A percentile compares a stretch with the other conserved stretches of the same genome.
phyloP scores from a whole-genome alignment of 345 rosid genomes.

The Clarkia xantiana region DNA sequence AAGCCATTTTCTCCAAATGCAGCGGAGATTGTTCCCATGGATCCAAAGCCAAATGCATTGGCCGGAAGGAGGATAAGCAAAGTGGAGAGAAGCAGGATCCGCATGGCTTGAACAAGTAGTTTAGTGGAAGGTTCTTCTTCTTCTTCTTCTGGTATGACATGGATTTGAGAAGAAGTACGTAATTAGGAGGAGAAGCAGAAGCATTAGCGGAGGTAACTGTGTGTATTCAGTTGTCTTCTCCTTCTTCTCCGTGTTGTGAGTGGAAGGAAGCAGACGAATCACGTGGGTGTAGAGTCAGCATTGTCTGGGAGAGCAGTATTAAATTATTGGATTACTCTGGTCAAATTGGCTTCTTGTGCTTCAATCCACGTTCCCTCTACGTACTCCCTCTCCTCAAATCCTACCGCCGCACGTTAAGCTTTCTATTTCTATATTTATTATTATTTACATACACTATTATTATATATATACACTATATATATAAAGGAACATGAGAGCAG shows the following conservation, averaged over 20 bases:
- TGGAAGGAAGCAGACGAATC: not conserved
- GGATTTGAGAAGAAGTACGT: too few species aligned
- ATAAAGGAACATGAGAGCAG: too few species aligned
- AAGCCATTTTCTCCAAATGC: constrained; percentile 66
- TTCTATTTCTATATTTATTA: too few species aligned
- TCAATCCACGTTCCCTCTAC: too few species aligned
- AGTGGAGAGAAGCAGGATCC: constrained; percentile 8
- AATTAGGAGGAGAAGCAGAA: too few species aligned
- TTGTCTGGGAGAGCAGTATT: not conserved
- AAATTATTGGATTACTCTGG: not conserved
- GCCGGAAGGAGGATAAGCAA: constrained; percentile 15
- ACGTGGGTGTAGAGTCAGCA: constrained; percentile 10
- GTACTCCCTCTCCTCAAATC: too few species aligned
- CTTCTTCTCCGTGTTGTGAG: too few species aligned
- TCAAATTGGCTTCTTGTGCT: constrained; percentile 1
- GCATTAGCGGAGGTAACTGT: too few species aligned
- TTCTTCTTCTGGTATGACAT: constrained; percentile 6
- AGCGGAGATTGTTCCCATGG: constrained; percentile 71
- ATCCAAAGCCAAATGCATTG: constrained; percentile 55
- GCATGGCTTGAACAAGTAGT: constrained; percentile 8
- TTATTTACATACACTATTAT: too few species aligned
- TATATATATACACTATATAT: too few species aligned
- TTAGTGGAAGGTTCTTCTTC: too few species aligned
- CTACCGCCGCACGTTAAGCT: too few species aligned
- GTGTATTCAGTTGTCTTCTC: not conserved